phyloP scores from a whole-genome alignment of 257 asterid species.

The Solanum bulbocastanum region DNA sequence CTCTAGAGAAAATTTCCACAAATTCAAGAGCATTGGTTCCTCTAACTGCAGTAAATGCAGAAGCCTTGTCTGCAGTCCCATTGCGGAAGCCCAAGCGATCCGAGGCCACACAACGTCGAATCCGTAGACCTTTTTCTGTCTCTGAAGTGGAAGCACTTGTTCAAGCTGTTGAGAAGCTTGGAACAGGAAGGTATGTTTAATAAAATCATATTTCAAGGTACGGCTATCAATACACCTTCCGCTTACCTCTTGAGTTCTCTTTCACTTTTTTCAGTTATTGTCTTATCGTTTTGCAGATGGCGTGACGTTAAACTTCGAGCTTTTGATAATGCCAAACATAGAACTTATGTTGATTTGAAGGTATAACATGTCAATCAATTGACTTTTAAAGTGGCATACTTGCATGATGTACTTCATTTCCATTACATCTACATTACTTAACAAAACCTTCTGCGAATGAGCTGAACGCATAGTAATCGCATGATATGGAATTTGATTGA shows the following conservation, averaged over 20 bases:
- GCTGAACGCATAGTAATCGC: not conserved
- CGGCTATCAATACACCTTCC: not conserved
- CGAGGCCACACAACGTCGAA: constrained; percentile 77
- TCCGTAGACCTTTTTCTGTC: constrained; percentile 93
- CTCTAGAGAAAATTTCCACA: constrained; percentile 34
- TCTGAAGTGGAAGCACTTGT: constrained; percentile 94
- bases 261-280: not conserved
- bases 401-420: not conserved
- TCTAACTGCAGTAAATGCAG: constrained; percentile 35
- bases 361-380: constrained; percentile 16
- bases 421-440: not conserved
- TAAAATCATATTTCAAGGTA: not conserved
- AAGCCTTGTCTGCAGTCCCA: constrained; percentile 51
- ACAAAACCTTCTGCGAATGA: not conserved
- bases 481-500: not conserved
- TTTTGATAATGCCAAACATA: constrained; percentile 74
- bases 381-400: not conserved
- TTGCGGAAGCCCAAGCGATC: constrained; percentile 69
- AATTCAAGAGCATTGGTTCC: constrained; percentile 67
- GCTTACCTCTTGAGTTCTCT: not conserved
- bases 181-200: constrained; percentile 75
- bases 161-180: constrained; percentile 96
- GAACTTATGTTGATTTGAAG: constrained; percentile 95
- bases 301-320: constrained; percentile 94
- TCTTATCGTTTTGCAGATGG: constrained; percentile 52